A percentile compares a stretch with the other conserved stretches of the same genome.
Evolutionary conservation across 768 basidiomycete genomes (phyloP).

Genomic region (Cubamyces sp.): DNA sequence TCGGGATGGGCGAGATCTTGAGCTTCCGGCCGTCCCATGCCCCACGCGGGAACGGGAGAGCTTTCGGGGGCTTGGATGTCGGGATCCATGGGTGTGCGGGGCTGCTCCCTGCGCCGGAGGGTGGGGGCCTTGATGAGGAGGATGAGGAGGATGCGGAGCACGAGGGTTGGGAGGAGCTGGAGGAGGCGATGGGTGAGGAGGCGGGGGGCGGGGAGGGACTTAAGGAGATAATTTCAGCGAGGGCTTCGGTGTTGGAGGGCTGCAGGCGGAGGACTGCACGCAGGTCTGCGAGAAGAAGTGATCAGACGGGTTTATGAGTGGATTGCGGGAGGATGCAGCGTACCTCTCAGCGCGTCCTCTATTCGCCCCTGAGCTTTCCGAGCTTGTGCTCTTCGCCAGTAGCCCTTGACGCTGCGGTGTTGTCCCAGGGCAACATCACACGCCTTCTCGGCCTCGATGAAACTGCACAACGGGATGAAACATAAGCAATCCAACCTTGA

Average conservation of each 20-base stretch:
- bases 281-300: conserved; percentile 48
- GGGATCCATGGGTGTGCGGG: conserved; percentile 41
- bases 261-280: conserved; percentile 64
- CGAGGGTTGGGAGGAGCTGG: conserved; percentile 33
- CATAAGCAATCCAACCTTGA: background rate
- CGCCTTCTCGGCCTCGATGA: conserved; percentile 72
- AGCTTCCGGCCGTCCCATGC: conserved; percentile 56
- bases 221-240: conserved; percentile 55
- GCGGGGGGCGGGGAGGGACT: conserved; percentile 29
- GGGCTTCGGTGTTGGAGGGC: conserved; percentile 65
- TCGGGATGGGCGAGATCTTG: conserved; percentile 52
- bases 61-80: conserved; percentile 47
- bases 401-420: conserved; percentile 69
- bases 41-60: conserved; percentile 56
- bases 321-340: background rate
- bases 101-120: conserved; percentile 16
- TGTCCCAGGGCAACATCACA: conserved; percentile 68
- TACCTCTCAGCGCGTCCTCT: conserved; percentile 67
- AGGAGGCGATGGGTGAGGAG: conserved; percentile 7
- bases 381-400: conserved; percentile 71
- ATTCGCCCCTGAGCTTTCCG: conserved; percentile 59
- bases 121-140: conserved; percentile 15
- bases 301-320: background rate
- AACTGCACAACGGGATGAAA: conserved; percentile 45
- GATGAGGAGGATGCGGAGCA: conserved; percentile 32